Evolutionary conservation across 192 early-diverging fungal genomes (phyloP).

Genomic region (Coemansia sp.): DNA sequence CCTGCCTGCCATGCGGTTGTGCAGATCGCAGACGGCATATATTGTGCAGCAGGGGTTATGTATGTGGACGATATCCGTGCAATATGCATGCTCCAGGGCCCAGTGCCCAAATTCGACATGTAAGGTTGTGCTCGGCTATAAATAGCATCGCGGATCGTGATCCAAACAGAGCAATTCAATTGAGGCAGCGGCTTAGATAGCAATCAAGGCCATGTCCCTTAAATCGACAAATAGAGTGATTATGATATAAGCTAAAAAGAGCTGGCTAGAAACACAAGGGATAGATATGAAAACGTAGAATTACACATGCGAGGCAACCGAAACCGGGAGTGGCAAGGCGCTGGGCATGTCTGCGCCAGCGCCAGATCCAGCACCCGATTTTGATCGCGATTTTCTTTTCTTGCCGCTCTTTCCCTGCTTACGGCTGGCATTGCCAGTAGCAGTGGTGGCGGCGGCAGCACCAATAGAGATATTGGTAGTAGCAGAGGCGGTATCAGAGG

Average conservation of each 20-base stretch:
- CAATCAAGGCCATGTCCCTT: not conserved
- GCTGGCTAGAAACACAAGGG: not conserved
- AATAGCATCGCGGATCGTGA: not conserved
- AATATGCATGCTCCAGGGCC: not conserved
- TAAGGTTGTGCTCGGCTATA: not conserved
- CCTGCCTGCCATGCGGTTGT: not conserved
- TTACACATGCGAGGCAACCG: conserved; percentile 44
- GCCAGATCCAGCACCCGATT: not conserved
- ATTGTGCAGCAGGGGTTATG: not conserved
- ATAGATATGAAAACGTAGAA: conserved; percentile 11
- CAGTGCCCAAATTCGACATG: not conserved
- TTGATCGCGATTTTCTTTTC: conserved; percentile 24
- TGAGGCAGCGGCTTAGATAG: not conserved
- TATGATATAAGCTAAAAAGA: not conserved
- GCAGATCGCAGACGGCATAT: not conserved
- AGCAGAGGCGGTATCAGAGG: not conserved
- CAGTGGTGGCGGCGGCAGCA: not conserved
- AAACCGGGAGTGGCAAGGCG: conserved; percentile 27
- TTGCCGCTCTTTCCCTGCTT: conserved; percentile 23
- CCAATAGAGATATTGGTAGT: not conserved
- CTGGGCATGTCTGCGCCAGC: conserved; percentile 15
- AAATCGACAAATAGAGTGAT: not conserved
- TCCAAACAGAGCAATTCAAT: not conserved
- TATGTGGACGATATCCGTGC: not conserved
- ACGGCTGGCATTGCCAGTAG: not conserved